Conservation (phyloP, 2,329 filamentous ascomycete species). For the Apiospora hydei region DNA sequence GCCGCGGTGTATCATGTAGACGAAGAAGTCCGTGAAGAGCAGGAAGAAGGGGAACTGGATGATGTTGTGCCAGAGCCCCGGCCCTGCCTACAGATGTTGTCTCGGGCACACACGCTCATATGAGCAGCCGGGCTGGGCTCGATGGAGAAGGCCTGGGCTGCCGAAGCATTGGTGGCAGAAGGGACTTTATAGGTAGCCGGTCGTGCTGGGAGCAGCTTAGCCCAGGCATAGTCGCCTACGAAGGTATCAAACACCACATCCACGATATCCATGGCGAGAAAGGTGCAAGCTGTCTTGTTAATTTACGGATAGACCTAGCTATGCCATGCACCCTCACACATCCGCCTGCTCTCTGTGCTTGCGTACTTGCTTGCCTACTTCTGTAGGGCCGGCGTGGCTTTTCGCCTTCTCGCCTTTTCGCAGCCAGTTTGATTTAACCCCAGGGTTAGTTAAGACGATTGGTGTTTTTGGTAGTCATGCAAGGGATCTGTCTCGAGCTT, state of each 20-base stretch:
- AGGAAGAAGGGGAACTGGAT: slow-evolving; percentile 86
- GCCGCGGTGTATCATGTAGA: slow-evolving; percentile 82
- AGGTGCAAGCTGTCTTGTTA: not conserved
- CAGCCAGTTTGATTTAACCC: not conserved
- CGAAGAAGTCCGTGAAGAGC: slow-evolving; percentile 76
- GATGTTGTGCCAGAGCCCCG: slow-evolving; percentile 79
- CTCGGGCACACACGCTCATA: slow-evolving; percentile 77
- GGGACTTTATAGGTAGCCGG: slow-evolving; percentile 61
- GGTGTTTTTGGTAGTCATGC: not conserved
- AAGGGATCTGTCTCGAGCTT: not conserved
- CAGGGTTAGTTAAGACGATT: not conserved
- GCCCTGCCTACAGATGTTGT: slow-evolving; percentile 80
- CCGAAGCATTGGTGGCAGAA: slow-evolving; percentile 60
- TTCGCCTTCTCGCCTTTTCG: not conserved
- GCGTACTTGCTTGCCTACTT: too few species aligned
- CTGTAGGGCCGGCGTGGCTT: too few species aligned
- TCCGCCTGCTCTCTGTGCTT: not conserved
- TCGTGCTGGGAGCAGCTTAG: slow-evolving; percentile 69
- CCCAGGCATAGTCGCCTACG: slow-evolving; percentile 81
- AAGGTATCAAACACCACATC: slow-evolving; percentile 86
- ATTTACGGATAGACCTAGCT: slow-evolving; percentile 33
- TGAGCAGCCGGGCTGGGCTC: slow-evolving; percentile 80
- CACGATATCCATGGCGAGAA: slow-evolving; percentile 81
- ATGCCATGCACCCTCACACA: not conserved
- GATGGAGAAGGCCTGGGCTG: slow-evolving; percentile 62